Evolutionary conservation across 768 basidiomycete species (phyloP), one percentile per base, ranked within the genome.

Genomic region (Lyophyllum semitale): DNA sequence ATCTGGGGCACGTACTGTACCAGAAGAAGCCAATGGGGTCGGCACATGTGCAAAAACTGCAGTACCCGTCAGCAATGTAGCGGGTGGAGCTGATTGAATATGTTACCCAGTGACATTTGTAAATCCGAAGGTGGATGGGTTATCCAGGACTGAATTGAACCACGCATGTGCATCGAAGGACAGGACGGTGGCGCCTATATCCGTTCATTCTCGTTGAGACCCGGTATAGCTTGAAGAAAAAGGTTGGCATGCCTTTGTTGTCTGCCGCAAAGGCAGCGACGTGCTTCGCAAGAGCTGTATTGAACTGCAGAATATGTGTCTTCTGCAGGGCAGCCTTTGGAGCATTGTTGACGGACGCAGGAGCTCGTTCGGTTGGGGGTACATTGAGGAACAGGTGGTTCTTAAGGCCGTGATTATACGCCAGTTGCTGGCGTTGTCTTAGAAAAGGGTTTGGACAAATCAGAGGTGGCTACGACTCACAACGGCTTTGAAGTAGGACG

Each of bases 341-440:
- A 2, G 76, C 30, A 46, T 71, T 68, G 53, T 68, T 68, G 27
- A 78, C 41, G 30, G 63, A 63, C 13, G 60, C 66, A 12, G 83
- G 83, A n/a, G 72, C 65, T 25, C 82, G 76, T 51, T 82, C 76
- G 58, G 76, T 78, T 20, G 83, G 79, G 29, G 82, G 80, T n/a
- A 83, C 81, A 57, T 81, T 83, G 64, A 83, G 66, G 67, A 84
- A 83, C 23, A 84, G 70, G 57, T 83, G 79, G 5, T 76, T 72
- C 20, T 61, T 64, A 15, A 82, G 73, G 40, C 78, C 77, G 43
- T 69, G 67, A 37, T 72, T 56, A 55, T 73, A 71, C 0, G 76
- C 77, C 30, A 59, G 64, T 72, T 73, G 74, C 81, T 77, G 55
- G 11, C 48, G 2, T 7, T 50, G 57, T 58, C 63, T 67, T 40